Conservation (phyloP, 2,329 filamentous ascomycete species). For the Talaromyces sp. region DNA sequence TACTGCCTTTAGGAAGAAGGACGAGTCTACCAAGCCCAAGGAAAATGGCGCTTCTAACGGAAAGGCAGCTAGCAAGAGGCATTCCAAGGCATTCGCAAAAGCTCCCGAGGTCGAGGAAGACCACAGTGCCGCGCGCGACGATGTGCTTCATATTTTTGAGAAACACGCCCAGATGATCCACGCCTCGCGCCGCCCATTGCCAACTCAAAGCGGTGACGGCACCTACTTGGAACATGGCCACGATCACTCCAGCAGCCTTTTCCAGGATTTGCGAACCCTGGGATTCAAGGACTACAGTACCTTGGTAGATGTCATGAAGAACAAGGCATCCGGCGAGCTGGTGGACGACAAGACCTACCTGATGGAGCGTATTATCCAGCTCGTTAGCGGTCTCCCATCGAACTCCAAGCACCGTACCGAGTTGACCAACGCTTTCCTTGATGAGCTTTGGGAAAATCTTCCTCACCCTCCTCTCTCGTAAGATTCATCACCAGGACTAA, state of each 20-base stretch:
- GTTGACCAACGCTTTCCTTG: slow-evolving; percentile 63
- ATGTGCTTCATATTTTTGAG: slow-evolving; percentile 37
- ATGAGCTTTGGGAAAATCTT: slow-evolving; percentile 64
- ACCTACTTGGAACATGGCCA: slow-evolving; percentile 45
- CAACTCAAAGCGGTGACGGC: slow-evolving; percentile 59
- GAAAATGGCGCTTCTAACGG: slow-evolving; percentile 17
- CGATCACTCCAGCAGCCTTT: slow-evolving; percentile 47
- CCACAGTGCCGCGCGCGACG: slow-evolving; percentile 30
- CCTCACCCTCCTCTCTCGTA: slow-evolving; percentile 68
- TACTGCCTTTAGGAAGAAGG: slow-evolving; percentile 35
- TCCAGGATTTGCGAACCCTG: slow-evolving; percentile 55
- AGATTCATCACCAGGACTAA: slow-evolving; percentile 10
- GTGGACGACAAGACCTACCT: slow-evolving; percentile 72
- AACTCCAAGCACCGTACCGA: slow-evolving; percentile 57
- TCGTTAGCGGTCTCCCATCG: slow-evolving; percentile 60
- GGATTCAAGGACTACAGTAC: slow-evolving; percentile 57
- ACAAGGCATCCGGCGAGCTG: slow-evolving; percentile 59
- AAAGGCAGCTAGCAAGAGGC: slow-evolving; percentile 21
- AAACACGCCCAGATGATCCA: slow-evolving; percentile 44
- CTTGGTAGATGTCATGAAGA: slow-evolving; percentile 55
- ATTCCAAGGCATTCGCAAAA: slow-evolving; percentile 24
- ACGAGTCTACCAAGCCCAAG: slow-evolving; percentile 25
- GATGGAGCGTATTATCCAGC: slow-evolving; percentile 66
- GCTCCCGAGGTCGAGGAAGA: slow-evolving; percentile 16
- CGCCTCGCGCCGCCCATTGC: slow-evolving; percentile 57